phyloP scores from a whole-genome alignment of 1,284 basidiomycete species.

The Cutaneotrichosporon sp. region DNA sequence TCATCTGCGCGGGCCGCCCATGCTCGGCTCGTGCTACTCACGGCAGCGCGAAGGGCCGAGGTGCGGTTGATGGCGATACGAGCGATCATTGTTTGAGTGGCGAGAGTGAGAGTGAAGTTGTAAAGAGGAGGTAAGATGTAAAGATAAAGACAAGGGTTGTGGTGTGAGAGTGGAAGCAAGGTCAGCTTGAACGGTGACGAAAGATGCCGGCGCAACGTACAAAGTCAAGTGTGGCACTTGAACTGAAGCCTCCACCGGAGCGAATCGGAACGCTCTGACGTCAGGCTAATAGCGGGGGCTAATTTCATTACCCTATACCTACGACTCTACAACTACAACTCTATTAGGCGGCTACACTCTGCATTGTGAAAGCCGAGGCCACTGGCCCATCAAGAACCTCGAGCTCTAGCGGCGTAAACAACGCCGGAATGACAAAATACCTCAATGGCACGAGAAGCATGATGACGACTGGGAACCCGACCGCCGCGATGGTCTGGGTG shows the following conservation, averaged over 20 bases:
- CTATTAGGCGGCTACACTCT: neutral
- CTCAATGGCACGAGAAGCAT: slow-evolving; percentile 82
- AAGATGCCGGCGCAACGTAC: neutral
- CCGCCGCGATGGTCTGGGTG: slow-evolving; percentile 86
- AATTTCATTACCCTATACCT: neutral
- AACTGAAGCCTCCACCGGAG: neutral
- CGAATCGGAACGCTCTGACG: neutral
- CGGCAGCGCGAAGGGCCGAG: slow-evolving; percentile 28
- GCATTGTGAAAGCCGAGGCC: slow-evolving; percentile 57
- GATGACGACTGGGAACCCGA: slow-evolving; percentile 90
- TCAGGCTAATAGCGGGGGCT: slow-evolving; percentile 4
- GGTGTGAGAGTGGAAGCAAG: neutral
- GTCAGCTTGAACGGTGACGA: neutral
- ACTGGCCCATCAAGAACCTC: slow-evolving; percentile 82
- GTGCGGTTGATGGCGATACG: slow-evolving; percentile 25
- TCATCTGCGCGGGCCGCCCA: too few species aligned
- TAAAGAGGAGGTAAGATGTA: neutral
- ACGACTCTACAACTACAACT: neutral
- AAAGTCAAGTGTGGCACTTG: neutral
- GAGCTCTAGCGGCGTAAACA: slow-evolving; percentile 79
- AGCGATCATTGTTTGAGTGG: slow-evolving; percentile 24
- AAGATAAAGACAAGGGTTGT: slow-evolving; percentile 1
- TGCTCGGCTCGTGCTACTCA: slow-evolving; percentile 8
- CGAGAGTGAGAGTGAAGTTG: neutral
- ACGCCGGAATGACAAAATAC: slow-evolving; percentile 67